Percentiles rank a stretch among this genome's conserved stretches.
Evolutionary conservation across 2,329 filamentous ascomycete genomes (phyloP).

Genomic region (Ophiostoma perfectum): DNA sequence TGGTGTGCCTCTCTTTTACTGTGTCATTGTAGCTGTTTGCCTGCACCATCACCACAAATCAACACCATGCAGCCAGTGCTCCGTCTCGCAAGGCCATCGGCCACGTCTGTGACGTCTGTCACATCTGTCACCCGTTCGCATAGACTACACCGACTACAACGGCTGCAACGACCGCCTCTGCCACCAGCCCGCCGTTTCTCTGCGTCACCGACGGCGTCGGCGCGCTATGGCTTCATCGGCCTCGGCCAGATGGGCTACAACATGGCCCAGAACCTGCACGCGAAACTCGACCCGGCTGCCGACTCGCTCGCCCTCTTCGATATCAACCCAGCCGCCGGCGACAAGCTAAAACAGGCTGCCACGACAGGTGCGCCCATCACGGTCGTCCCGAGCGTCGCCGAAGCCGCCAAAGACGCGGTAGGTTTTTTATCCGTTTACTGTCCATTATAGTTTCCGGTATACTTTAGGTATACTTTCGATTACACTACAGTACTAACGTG

Average conservation of each 20-base stretch:
- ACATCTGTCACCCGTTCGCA: not conserved
- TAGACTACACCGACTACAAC: not conserved
- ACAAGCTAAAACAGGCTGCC: constrained; percentile 46
- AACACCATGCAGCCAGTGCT: not conserved
- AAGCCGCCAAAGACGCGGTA: constrained; percentile 51
- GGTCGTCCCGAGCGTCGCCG: constrained; percentile 41
- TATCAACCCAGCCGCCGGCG: constrained; percentile 47
- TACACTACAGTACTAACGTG: constrained; percentile 8
- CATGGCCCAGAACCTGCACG: constrained; percentile 58
- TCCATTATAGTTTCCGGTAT: not conserved
- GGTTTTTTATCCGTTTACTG: constrained; percentile 26
- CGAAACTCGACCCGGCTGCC: constrained; percentile 45
- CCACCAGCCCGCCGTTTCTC: constrained; percentile 37
- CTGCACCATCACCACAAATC: not conserved
- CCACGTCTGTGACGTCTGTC: not conserved
- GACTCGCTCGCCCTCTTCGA: constrained; percentile 53
- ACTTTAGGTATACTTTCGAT: not conserved
- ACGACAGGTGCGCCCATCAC: constrained; percentile 43
- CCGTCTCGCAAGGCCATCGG: not conserved
- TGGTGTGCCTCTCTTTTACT: not conserved
- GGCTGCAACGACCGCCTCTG: not conserved
- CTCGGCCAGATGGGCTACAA: constrained; percentile 60
- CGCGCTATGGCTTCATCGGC: constrained; percentile 55
- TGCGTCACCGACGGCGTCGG: constrained; percentile 42
- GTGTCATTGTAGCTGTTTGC: not conserved